Base-by-base conservation (phyloP, 768 basidiomycete species). In the Hypholoma fasciculare region DNA sequence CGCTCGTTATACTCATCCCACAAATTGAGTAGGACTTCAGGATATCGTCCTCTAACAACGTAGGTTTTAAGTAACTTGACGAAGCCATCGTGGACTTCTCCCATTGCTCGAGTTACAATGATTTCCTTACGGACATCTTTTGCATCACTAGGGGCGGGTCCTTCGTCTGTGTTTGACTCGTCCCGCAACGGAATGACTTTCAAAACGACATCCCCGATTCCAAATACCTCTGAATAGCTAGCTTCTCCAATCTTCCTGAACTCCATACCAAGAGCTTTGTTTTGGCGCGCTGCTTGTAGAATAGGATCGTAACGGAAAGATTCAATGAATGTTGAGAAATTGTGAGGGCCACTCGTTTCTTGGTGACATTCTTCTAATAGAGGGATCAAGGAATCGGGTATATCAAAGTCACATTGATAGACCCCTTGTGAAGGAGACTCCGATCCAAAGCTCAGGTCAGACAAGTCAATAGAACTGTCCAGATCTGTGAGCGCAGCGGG, bases 161-260 rank as follows among this genome's bases (percentile, higher is more conserved):
- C 76, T 13, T 89, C 89, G 16, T 78, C 56, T 17, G 44, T 44
- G 40, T 39, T 65, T 37, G 64, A 75, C 64, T 87, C 86, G 60
- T 83, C 77, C 50, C 85, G 78, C 38, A 95, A 72, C 6, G 94
- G 94, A 38, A 96, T 86, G 46, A 97, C 81, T 76, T 96, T 96
- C 61, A 96, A 79, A n/a, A 96, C 94, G 36, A 96, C 85, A 62
- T 90, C 84, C 2, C 89, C 89, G 51, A 95, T 88, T 7, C 90
- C 90, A 71, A 93, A 99, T 27, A 99, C 97, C 68, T 99, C 97
- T 0, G 94, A 96, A 72, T 90, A 99, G 49, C 91, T 93, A 7
- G 97, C 97, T 74, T 99, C 97, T 42, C 96, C 96, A 47, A 98
- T 87, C 73, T 99, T 99, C 63, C 74, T 78, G 72, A 94, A 94